These are phyloP conservation scores for Sphaerosporella brunnea DNA, from an alignment of 495 filamentous ascomycete genomes.

Conservation along the genomic window DNA sequence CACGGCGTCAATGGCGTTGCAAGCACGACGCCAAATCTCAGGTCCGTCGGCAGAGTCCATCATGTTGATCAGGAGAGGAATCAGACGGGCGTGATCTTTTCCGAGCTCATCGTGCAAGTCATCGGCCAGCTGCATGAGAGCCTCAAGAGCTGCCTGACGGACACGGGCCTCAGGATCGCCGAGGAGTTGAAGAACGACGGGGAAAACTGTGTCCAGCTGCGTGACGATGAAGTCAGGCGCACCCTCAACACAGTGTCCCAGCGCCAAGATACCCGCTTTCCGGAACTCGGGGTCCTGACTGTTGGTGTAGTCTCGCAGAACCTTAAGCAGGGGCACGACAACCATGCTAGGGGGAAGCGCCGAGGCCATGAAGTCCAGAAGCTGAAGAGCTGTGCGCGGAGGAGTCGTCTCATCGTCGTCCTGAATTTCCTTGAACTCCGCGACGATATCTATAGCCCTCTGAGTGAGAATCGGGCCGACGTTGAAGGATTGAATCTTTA, in stretches of 20 bases:
- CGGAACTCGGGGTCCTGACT: constrained; percentile 55
- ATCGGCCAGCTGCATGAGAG: constrained; percentile 74
- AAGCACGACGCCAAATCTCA: constrained; percentile 72
- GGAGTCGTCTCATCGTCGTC: constrained; percentile 74
- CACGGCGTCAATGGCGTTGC: constrained; percentile 82
- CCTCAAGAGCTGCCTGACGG: constrained; percentile 66
- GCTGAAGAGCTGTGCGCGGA: constrained; percentile 61
- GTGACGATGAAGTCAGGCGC: constrained; percentile 50
- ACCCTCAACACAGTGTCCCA: constrained; percentile 90
- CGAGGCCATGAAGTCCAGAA: constrained; percentile 74
- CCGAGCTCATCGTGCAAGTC: constrained; percentile 80
- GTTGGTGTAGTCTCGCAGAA: constrained; percentile 62
- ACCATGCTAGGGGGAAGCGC: constrained; percentile 87
- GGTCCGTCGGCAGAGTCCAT: constrained; percentile 56
- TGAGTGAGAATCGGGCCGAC: constrained; percentile 69
- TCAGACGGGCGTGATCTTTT: constrained; percentile 61
- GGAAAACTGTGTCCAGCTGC: constrained; percentile 42
- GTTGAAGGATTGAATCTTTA: constrained; percentile 88
- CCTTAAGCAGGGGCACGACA: constrained; percentile 75
- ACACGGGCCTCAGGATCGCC: constrained; percentile 68
- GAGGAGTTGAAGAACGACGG: constrained; percentile 65
- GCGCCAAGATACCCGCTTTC: constrained; percentile 74
- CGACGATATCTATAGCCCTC: constrained; percentile 70
- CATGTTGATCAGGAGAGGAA: constrained; percentile 72
- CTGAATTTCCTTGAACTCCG: constrained; percentile 44